Evolutionary conservation across 164 flowering plant genomes (phyloP).

Genomic region (Umbilicus rupestris): DNA sequence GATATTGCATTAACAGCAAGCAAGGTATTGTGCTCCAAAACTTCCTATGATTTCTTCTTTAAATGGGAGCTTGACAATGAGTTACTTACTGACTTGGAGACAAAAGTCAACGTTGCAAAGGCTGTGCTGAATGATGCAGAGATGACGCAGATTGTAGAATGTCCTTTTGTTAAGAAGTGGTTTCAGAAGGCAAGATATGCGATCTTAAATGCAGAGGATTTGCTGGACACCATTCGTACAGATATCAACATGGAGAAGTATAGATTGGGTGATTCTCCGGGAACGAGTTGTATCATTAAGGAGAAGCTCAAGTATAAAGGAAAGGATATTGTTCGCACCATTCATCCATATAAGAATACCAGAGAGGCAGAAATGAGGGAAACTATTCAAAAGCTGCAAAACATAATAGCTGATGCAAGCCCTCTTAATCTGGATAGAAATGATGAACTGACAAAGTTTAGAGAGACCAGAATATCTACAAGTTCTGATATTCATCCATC

Average conservation of each 20-base stretch:
- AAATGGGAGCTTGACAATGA: no score
- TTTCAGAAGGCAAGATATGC: neutral
- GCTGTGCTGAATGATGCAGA: no score
- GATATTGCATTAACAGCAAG: no score
- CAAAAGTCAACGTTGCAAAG: no score
- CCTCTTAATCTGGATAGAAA: neutral
- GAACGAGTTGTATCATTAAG: neutral
- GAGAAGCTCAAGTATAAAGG: neutral
- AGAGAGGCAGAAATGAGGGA: neutral
- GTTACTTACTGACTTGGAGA: no score
- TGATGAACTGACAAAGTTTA: neutral
- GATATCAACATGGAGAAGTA: conserved; percentile 1
- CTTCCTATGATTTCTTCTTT: no score
- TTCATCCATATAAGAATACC: neutral
- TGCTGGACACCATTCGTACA: conserved; percentile 15
- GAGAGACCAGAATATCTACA: neutral
- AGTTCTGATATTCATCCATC: conserved; percentile 7
- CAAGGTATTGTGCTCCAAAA: no score
- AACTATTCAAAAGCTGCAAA: neutral
- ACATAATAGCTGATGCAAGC: neutral
- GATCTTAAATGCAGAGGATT: conserved; percentile 15
- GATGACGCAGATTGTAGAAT: no score
- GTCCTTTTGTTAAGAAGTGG: neutral
- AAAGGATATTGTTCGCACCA: neutral
- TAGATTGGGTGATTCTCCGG: neutral